phyloP scores from a whole-genome alignment of 2,329 filamentous ascomycete genomes.

The Xylaria multiplex region DNA sequence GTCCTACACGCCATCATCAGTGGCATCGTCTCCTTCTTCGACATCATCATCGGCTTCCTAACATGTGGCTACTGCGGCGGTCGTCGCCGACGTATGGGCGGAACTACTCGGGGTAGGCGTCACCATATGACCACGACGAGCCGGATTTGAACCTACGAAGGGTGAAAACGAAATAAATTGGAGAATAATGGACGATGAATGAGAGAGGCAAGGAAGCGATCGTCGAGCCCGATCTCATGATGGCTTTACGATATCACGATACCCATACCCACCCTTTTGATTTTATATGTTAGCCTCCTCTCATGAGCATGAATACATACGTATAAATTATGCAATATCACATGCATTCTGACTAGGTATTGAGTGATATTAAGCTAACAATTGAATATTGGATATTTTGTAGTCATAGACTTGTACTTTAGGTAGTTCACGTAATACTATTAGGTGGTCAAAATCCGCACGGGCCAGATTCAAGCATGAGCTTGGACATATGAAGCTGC shows the following conservation, averaged over 20 bases:
- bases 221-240: constrained; percentile 6
- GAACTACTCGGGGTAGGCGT: constrained; percentile 27
- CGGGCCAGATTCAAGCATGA: not conserved
- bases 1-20: constrained; percentile 73
- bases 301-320: constrained; percentile 26
- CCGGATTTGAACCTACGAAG: constrained; percentile 44
- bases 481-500: not conserved
- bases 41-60: constrained; percentile 74
- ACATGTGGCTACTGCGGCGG: constrained; percentile 61
- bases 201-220: constrained; percentile 13
- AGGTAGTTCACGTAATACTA: too few relatives aligned
- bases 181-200: not conserved
- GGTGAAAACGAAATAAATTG: not conserved
- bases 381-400: not conserved
- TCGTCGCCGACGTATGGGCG: constrained; percentile 39
- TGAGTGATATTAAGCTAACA: not conserved
- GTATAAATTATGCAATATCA: not conserved
- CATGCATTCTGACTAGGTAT: not conserved
- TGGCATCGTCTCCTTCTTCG: constrained; percentile 71
- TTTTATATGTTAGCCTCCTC: constrained; percentile 10
- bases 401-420: too few relatives aligned
- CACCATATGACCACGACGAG: constrained; percentile 48
- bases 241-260: constrained; percentile 44
- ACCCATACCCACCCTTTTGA: constrained; percentile 47
- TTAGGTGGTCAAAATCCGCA: not conserved